Evolutionary conservation across 805 yeast genomes (phyloP).

Genomic region (Cyberlindnera bimundalis): DNA sequence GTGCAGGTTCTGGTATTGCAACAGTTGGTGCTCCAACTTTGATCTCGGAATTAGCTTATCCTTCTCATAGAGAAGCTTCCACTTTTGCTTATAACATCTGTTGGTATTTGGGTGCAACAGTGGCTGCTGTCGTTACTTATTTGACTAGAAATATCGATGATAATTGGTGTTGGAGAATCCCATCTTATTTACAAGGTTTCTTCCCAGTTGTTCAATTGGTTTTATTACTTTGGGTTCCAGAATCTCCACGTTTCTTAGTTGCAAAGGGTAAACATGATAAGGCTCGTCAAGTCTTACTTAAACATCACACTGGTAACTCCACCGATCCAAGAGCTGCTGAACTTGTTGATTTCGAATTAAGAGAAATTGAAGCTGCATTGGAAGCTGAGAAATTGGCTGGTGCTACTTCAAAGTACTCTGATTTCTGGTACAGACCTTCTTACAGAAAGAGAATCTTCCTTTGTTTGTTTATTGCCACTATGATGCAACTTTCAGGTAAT

Average conservation of each 20-base stretch:
- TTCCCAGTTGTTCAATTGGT: slow-evolving; percentile 43
- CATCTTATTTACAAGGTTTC: slow-evolving; percentile 47
- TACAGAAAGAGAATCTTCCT: slow-evolving; percentile 41
- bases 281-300: slow-evolving; percentile 40
- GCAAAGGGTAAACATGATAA: slow-evolving; percentile 39
- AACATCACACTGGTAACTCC: slow-evolving; percentile 36
- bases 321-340: slow-evolving; percentile 20
- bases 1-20: slow-evolving; percentile 40
- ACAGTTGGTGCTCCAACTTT: slow-evolving; percentile 45
- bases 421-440: slow-evolving; percentile 32
- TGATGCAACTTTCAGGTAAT: slow-evolving; percentile 48
- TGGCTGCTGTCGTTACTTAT: slow-evolving; percentile 32
- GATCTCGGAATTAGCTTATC: slow-evolving; percentile 49
- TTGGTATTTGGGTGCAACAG: slow-evolving; percentile 52
- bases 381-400: slow-evolving; percentile 38
- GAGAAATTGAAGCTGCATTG: slow-evolving; percentile 37
- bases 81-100: slow-evolving; percentile 45
- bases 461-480: slow-evolving; percentile 30
- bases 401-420: slow-evolving; percentile 32
- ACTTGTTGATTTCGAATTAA: slow-evolving; percentile 36
- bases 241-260: slow-evolving; percentile 45
- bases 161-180: slow-evolving; percentile 50
- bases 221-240: slow-evolving; percentile 39
- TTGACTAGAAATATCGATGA: slow-evolving; percentile 28
- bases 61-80: slow-evolving; percentile 38